These are phyloP conservation scores for Eutrema heterophyllum DNA, from an alignment of 345 rosid species.

Conservation along the genomic window DNA sequence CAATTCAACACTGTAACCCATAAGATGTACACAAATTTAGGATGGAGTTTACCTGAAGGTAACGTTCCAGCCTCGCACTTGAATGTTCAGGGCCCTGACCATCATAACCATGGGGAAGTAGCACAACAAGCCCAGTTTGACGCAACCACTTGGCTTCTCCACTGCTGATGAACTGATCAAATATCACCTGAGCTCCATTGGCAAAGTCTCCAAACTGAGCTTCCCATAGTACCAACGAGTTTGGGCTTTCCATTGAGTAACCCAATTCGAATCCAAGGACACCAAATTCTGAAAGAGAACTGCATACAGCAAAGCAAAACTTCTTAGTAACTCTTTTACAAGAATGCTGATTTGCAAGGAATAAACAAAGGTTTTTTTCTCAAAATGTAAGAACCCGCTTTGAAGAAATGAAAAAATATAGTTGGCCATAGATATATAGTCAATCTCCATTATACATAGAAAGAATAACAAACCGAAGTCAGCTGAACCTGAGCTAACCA, in stretches of 20 bases:
- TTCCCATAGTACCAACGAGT: slow-evolving; percentile 74
- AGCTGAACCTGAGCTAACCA: background rate
- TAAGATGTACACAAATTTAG: background rate
- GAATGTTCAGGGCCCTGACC: slow-evolving; percentile 94
- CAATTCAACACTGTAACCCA: background rate
- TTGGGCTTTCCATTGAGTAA: slow-evolving; percentile 83
- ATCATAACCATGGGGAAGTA: slow-evolving; percentile 82
- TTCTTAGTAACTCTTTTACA: background rate
- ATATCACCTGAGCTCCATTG: slow-evolving; percentile 83
- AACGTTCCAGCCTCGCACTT: slow-evolving; percentile 73
- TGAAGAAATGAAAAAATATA: background rate
- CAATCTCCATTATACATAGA: background rate
- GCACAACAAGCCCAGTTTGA: slow-evolving; percentile 70
- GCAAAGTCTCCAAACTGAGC: slow-evolving; percentile 88
- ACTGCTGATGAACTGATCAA: slow-evolving; percentile 74
- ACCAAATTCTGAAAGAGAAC: slow-evolving; percentile 81
- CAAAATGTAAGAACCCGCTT: background rate
- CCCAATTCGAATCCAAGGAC: slow-evolving; percentile 87
- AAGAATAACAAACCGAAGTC: background rate
- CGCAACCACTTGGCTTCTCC: slow-evolving; percentile 89
- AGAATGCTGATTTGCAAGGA: background rate
- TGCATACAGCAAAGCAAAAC: slow-evolving; percentile 28
- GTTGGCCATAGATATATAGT: background rate
- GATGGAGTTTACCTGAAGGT: slow-evolving; percentile 56
- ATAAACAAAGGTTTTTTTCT: background rate